Conservation (phyloP, 345 rosid species). For the Pseudoturritis turrita region DNA sequence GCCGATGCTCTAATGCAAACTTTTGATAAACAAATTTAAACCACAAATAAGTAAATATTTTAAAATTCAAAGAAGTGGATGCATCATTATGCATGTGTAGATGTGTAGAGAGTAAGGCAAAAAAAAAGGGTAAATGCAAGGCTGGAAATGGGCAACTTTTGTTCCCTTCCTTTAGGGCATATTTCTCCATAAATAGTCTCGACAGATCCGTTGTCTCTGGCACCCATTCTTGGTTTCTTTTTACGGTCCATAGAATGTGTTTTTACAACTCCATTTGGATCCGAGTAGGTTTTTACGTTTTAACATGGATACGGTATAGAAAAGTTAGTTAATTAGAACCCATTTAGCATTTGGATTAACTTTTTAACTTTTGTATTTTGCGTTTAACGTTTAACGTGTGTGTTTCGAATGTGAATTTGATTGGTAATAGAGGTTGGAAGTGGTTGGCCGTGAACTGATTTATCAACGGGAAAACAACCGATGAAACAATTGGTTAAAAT, state of each 20-base stretch:
- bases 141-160: slow-evolving; percentile 25
- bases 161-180: slow-evolving; percentile 18
- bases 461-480: too few relatives aligned
- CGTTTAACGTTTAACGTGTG: neutral
- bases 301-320: neutral
- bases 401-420: neutral
- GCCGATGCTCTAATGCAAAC: neutral
- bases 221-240: neutral
- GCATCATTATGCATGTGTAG: slow-evolving; percentile 25
- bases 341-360: neutral
- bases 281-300: neutral
- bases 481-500: too few relatives aligned
- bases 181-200: slow-evolving; percentile 8
- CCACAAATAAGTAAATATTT: neutral
- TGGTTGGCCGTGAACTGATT: neutral
- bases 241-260: neutral
- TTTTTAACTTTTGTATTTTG: neutral
- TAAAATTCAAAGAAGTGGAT: neutral
- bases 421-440: neutral
- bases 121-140: neutral
- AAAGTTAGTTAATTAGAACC: neutral
- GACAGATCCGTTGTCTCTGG: slow-evolving; percentile 18
- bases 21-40: neutral
- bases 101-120: slow-evolving; percentile 6
- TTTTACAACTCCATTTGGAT: neutral